Evolutionary conservation across 345 rosid genomes (phyloP).

Genomic region (Eucalyptus guilfoylei): DNA sequence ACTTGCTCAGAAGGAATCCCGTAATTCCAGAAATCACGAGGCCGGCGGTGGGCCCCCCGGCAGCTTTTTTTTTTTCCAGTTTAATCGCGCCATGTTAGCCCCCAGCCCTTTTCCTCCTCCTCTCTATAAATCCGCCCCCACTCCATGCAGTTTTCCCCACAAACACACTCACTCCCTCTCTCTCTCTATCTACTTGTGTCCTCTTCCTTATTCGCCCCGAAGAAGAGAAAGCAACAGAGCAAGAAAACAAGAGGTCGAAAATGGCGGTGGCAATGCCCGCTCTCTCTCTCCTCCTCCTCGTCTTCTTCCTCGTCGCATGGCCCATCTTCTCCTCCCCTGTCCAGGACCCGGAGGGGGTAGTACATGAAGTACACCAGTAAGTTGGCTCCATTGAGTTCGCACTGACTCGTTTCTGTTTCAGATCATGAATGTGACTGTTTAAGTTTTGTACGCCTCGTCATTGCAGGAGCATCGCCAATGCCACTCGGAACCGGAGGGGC

Average conservation of each 20-base stretch:
- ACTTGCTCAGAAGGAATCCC: slow-evolving; percentile 26
- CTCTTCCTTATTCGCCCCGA: not conserved
- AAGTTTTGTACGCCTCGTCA: not conserved
- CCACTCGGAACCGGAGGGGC: slow-evolving; percentile 55
- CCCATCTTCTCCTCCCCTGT: slow-evolving; percentile 32
- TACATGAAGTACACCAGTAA: slow-evolving; percentile 57
- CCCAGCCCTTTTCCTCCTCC: not conserved
- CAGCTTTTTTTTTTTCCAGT: not conserved
- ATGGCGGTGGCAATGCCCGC: slow-evolving; percentile 2
- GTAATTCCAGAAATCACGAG: slow-evolving; percentile 37
- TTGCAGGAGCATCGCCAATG: slow-evolving; percentile 42
- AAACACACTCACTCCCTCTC: not conserved
- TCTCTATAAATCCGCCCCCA: slow-evolving; percentile 20
- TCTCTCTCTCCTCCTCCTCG: slow-evolving; percentile 4
- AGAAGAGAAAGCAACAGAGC: not conserved
- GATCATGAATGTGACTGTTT: not conserved
- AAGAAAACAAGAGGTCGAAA: not conserved
- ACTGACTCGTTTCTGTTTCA: not conserved
- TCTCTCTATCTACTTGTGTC: not conserved
- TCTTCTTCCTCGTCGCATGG: slow-evolving; percentile 3
- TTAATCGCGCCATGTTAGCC: slow-evolving; percentile 7
- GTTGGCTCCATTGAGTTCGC: not conserved
- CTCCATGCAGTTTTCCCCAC: not conserved
- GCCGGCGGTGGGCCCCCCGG: slow-evolving; percentile 14
- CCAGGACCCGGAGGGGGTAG: slow-evolving; percentile 46